A percentile compares a stretch with the other conserved stretches of the same genome.
phyloP scores from a whole-genome alignment of 208 protist genomes.

The Trypanosoma mega region DNA sequence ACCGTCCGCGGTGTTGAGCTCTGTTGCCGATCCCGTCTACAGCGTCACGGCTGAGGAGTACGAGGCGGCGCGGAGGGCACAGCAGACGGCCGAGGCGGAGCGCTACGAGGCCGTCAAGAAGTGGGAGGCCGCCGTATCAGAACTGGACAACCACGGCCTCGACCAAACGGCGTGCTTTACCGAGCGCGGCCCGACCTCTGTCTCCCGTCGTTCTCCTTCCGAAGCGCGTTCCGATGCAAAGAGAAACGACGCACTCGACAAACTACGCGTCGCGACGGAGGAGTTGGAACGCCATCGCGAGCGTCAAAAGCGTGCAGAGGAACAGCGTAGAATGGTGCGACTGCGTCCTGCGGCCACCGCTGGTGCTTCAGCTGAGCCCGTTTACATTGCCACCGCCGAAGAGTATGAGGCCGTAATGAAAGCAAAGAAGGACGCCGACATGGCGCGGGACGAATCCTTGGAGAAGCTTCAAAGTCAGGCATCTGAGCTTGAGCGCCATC shows the following conservation, averaged over 20 bases:
- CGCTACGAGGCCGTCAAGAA: slow-evolving; percentile 4
- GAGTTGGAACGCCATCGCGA: slow-evolving; percentile 1
- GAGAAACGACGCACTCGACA: too few species aligned
- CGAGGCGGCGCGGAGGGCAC: neutral
- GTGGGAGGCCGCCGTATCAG: neutral
- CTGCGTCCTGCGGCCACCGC: too few species aligned
- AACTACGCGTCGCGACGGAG: slow-evolving; percentile 8
- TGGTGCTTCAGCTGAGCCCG: neutral
- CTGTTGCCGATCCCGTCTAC: neutral
- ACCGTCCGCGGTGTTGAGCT: too few species aligned
- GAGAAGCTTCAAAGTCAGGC: neutral
- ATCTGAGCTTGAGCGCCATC: neutral
- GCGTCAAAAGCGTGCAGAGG: neutral
- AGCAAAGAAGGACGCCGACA: neutral
- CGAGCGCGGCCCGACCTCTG: too few species aligned
- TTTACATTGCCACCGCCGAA: neutral
- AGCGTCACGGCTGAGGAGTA: slow-evolving; percentile 5
- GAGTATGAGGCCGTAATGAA: neutral
- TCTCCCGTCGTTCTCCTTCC: too few species aligned
- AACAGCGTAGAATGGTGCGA: too few species aligned
- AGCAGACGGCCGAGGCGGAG: slow-evolving; percentile 8
- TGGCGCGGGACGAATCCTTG: neutral
- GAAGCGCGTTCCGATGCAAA: too few species aligned
- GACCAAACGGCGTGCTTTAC: too few species aligned
- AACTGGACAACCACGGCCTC: neutral